phyloP scores from a whole-genome alignment of 805 yeast genomes.

The Danielozyma ontarioensis region DNA sequence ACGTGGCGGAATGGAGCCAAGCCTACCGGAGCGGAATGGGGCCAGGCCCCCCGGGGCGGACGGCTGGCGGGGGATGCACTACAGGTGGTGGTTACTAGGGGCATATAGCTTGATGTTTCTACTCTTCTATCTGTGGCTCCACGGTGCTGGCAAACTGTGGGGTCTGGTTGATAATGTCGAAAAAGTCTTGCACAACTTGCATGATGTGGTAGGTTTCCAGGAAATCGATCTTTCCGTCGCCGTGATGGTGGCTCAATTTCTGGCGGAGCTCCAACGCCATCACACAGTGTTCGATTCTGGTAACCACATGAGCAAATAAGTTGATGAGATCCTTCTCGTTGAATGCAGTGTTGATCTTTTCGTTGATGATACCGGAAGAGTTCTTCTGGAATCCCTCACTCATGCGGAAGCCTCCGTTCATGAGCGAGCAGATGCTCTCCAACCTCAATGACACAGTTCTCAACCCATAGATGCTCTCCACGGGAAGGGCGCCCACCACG shows the following conservation, averaged over 20 bases:
- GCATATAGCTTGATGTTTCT: no score
- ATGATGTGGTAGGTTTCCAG: conserved; percentile 13
- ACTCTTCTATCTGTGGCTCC: no score
- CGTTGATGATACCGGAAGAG: conserved; percentile 20
- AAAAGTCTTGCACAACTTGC: conserved; percentile 22
- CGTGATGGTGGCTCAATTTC: conserved; percentile 20
- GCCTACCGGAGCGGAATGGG: no score
- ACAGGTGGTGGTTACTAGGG: no score
- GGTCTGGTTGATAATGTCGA: not conserved
- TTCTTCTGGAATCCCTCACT: conserved; percentile 21
- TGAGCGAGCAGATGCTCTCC: conserved; percentile 51
- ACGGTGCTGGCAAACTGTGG: no score
- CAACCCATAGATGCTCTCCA: conserved; percentile 45
- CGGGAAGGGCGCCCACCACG: conserved; percentile 34
- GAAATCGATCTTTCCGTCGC: conserved; percentile 17
- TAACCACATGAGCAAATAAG: conserved; percentile 58
- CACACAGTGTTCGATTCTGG: conserved; percentile 63
- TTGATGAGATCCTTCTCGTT: conserved; percentile 42
- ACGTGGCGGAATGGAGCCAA: no score
- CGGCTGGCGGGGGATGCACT: no score
- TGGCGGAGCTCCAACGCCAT: conserved; percentile 30
- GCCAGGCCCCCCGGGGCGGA: no score
- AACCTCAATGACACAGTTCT: conserved; percentile 51
- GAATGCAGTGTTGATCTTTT: conserved; percentile 14
- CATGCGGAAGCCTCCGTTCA: conserved; percentile 37